Conservation (phyloP, 495 filamentous ascomycete genomes). For the Bryoglossum gracile region DNA sequence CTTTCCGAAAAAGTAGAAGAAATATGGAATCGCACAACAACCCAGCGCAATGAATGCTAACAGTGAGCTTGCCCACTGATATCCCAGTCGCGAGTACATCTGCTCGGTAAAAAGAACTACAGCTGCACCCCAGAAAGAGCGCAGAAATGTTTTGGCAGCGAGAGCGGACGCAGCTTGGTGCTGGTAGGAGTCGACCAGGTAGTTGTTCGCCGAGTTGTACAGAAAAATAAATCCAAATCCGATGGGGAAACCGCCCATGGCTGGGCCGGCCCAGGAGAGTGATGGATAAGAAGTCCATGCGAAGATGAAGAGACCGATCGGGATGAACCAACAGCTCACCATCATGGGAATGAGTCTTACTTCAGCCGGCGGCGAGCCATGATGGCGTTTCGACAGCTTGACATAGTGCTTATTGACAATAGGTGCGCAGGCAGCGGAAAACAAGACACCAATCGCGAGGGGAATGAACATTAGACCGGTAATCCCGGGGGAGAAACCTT, state of each 20-base stretch:
- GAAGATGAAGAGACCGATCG: conserved; percentile 57
- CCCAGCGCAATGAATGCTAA: conserved; percentile 63
- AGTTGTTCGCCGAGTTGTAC: conserved; percentile 81
- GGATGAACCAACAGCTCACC: conserved; percentile 64
- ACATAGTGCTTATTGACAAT: conserved; percentile 73
- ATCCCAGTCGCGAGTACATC: conserved; percentile 65
- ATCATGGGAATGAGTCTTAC: conserved; percentile 78
- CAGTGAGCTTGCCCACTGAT: conserved; percentile 68
- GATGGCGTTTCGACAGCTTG: conserved; percentile 46
- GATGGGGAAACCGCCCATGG: conserved; percentile 65
- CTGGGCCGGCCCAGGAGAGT: conserved; percentile 63
- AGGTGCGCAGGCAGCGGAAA: conserved; percentile 58
- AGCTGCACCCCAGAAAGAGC: conserved; percentile 71
- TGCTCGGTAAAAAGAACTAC: conserved; percentile 72
- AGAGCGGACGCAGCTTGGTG: conserved; percentile 79
- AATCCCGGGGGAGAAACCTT: conserved; percentile 61
- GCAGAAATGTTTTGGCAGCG: conserved; percentile 76
- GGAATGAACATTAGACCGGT: conserved; percentile 82
- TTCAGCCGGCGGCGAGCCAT: conserved; percentile 68
- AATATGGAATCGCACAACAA: conserved; percentile 69
- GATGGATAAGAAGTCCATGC: conserved; percentile 68
- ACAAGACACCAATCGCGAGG: conserved; percentile 58
- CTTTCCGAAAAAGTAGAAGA: conserved; percentile 70
- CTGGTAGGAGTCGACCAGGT: conserved; percentile 74
- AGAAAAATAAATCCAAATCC: conserved; percentile 84